Evolutionary conservation across 768 basidiomycete genomes (phyloP).

Genomic region (Macrolepiota fuliginosa): DNA sequence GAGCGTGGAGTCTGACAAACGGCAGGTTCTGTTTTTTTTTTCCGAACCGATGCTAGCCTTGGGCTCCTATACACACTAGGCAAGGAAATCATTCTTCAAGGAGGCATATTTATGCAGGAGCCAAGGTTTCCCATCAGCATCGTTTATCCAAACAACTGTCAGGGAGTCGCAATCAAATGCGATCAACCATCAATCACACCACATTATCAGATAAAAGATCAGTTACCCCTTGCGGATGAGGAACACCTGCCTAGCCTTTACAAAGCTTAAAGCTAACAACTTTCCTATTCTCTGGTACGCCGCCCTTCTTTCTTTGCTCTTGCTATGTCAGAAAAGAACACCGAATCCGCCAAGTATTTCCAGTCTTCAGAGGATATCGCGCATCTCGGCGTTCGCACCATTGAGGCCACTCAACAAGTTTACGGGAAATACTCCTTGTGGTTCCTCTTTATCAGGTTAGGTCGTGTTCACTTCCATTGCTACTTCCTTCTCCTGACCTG

Average conservation of each 20-base stretch:
- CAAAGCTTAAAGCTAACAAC: neutral
- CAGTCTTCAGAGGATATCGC: slow-evolving; percentile 19
- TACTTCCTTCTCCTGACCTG: neutral
- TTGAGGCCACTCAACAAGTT: slow-evolving; percentile 50
- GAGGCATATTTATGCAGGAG: neutral
- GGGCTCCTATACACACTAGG: too few relatives aligned
- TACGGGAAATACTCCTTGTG: slow-evolving; percentile 55
- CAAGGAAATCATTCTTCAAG: too few relatives aligned
- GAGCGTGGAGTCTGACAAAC: too few relatives aligned
- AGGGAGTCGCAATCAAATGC: too few relatives aligned
- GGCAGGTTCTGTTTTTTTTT: too few relatives aligned
- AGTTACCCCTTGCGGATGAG: too few relatives aligned
- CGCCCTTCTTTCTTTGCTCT: neutral
- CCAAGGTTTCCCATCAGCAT: neutral
- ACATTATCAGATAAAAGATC: too few relatives aligned
- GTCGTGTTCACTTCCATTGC: neutral
- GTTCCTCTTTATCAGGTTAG: slow-evolving; percentile 58
- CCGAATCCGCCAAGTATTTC: slow-evolving; percentile 14
- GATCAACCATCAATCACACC: too few relatives aligned
- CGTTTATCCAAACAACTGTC: too few relatives aligned
- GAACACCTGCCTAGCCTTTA: neutral
- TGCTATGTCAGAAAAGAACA: slow-evolving; percentile 20
- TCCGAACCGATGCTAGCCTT: too few relatives aligned
- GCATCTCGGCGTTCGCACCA: slow-evolving; percentile 42
- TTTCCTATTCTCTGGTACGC: neutral